Percentiles rank a stretch among this genome's conserved stretches.
These are phyloP conservation scores for Casaregolazyma lundiana DNA, from an alignment of 1,139 yeast species.

Conservation along the genomic window DNA sequence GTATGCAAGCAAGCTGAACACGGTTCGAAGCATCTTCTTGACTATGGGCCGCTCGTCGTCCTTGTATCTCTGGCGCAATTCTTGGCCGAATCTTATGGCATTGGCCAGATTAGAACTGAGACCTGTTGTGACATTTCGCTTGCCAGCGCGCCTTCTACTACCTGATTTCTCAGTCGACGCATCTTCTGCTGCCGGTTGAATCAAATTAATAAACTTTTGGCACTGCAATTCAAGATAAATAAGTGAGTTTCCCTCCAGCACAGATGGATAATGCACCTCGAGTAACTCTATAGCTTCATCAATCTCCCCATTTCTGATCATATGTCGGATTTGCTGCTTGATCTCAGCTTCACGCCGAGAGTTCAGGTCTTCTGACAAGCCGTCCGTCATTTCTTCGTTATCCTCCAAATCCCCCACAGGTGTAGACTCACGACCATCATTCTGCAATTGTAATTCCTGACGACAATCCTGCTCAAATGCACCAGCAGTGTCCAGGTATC, in stretches of 20 bases:
- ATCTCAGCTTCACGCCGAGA: conserved; percentile 38
- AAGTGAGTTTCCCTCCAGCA: conserved; percentile 40
- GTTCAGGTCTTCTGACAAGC: neutral
- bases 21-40: conserved; percentile 36
- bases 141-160: neutral
- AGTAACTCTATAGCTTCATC: conserved; percentile 45
- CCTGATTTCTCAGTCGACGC: neutral
- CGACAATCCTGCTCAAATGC: conserved; percentile 41
- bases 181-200: conserved; percentile 20
- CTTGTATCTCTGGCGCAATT: conserved; percentile 39
- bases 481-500: conserved; percentile 61
- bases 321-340: conserved; percentile 50
- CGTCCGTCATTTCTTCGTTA: conserved; percentile 20
- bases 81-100: conserved; percentile 46
- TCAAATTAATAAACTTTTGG: conserved; percentile 46
- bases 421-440: conserved; percentile 14
- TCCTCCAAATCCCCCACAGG: conserved; percentile 27
- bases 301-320: conserved; percentile 46
- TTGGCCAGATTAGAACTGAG: conserved; percentile 1
- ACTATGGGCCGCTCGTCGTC: conserved; percentile 30
- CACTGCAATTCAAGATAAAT: conserved; percentile 53
- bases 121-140: conserved; percentile 2
- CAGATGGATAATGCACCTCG: conserved; percentile 41
- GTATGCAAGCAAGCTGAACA: conserved; percentile 51
- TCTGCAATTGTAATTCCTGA: conserved; percentile 7